Conservation (phyloP, 306 rosid genomes). For the Corylus americana region DNA sequence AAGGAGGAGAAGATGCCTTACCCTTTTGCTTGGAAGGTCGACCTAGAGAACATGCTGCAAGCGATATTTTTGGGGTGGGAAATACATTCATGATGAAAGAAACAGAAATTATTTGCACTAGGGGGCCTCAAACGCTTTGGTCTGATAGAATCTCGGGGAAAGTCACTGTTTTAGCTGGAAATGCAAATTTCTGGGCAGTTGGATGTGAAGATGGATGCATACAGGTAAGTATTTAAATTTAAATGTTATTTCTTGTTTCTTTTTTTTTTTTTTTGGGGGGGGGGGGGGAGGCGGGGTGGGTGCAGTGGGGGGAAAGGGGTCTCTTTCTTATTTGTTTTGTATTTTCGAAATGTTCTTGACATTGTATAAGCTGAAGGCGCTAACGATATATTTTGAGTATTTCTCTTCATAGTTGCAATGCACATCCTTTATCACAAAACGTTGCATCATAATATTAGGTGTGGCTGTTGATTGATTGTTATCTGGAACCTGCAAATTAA, state of each 20-base stretch:
- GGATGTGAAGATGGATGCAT: slow-evolving; percentile 99
- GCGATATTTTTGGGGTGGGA: slow-evolving; percentile 77
- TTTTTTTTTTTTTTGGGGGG: not conserved
- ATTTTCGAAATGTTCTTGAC: not conserved
- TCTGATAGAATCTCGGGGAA: slow-evolving; percentile 91
- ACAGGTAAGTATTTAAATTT: slow-evolving; percentile 52
- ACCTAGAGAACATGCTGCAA: slow-evolving; percentile 75
- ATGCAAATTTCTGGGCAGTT: slow-evolving; percentile 91
- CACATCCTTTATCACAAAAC: not conserved
- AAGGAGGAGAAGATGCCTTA: slow-evolving; percentile 61
- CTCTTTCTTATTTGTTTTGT: not conserved
- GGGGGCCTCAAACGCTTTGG: slow-evolving; percentile 74
- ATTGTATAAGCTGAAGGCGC: not conserved
- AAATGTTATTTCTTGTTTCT: slow-evolving; percentile 1
- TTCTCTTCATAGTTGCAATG: slow-evolving; percentile 1
- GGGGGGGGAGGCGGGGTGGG: no score
- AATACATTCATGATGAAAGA: slow-evolving; percentile 67
- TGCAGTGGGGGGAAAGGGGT: no score
- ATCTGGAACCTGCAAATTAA: not conserved
- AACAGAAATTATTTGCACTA: slow-evolving; percentile 81
- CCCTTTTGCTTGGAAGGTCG: slow-evolving; percentile 88
- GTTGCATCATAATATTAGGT: not conserved
- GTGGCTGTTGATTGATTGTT: not conserved
- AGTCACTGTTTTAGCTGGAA: slow-evolving; percentile 95
- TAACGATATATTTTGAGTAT: not conserved